Percentiles rank a stretch among this genome's conserved stretches.
Conservation (phyloP, 768 basidiomycete species). For the Dioszegia hungarica region DNA sequence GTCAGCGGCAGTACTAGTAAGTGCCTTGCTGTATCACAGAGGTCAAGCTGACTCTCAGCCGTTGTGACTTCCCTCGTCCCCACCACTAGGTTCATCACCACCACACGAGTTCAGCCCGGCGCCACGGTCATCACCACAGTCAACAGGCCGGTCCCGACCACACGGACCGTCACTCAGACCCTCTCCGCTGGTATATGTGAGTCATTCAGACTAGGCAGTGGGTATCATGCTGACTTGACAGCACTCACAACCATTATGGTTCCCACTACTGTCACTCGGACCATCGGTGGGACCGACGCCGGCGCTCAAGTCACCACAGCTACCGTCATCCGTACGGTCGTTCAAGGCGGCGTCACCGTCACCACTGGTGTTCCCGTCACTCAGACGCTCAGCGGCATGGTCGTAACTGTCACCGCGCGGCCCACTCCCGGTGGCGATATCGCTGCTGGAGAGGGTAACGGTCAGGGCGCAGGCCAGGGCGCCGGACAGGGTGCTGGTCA, state of each 20-base stretch:
- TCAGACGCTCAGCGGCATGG: neutral
- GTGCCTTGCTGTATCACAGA: neutral
- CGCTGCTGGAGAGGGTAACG: too few relatives aligned
- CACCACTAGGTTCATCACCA: constrained; percentile 5
- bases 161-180: constrained; percentile 4
- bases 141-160: neutral
- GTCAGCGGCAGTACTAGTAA: constrained; percentile 10
- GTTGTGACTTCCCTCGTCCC: constrained; percentile 11
- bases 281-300: neutral
- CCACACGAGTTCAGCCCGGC: neutral
- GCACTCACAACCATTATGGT: constrained; percentile 2
- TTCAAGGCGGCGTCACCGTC: constrained; percentile 11
- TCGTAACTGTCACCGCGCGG: neutral
- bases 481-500: too few relatives aligned
- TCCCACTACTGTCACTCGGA: constrained; percentile 6
- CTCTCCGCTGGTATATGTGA: constrained; percentile 5
- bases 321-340: constrained; percentile 2
- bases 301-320: too few relatives aligned
- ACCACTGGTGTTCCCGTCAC: constrained; percentile 7
- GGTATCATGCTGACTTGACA: constrained; percentile 1
- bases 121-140: neutral
- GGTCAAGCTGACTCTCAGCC: constrained; percentile 3
- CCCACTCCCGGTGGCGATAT: too few relatives aligned
- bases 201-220: neutral
- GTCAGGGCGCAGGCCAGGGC: neutral